phyloP scores from a whole-genome alignment of 1,284 basidiomycete genomes.

The Ustilago esculenta region DNA sequence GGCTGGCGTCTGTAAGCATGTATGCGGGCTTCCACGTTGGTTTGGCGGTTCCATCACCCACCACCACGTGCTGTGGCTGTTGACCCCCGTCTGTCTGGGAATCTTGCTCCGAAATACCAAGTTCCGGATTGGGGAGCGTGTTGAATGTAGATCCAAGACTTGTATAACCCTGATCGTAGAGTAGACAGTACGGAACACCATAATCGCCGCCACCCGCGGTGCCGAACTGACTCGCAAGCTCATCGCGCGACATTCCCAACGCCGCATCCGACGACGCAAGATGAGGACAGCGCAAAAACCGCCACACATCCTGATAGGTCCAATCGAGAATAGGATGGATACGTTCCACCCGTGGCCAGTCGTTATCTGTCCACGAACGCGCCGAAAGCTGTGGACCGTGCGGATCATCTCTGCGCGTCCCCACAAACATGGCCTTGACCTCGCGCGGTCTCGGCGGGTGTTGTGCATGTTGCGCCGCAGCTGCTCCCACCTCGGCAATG shows the following conservation, averaged over 20 bases:
- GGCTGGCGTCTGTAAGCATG: conserved; percentile 77
- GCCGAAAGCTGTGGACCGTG: conserved; percentile 73
- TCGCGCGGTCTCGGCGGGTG: too few species aligned
- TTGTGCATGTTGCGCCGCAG: background rate
- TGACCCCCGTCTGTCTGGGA: conserved; percentile 1
- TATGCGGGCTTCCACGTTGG: conserved; percentile 76
- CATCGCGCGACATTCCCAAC: conserved; percentile 52
- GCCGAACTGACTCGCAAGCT: conserved; percentile 10
- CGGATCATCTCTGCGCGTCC: conserved; percentile 86
- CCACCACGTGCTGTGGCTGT: background rate
- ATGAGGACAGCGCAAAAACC: conserved; percentile 78
- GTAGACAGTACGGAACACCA: conserved; percentile 75
- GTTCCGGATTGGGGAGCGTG: conserved; percentile 88
- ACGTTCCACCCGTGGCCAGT: conserved; percentile 88
- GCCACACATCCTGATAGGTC: conserved; percentile 89
- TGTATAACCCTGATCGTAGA: conserved; percentile 96
- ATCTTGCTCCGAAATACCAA: conserved; percentile 68
- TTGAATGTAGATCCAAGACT: conserved; percentile 94
- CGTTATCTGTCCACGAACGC: conserved; percentile 65
- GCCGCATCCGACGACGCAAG: conserved; percentile 69
- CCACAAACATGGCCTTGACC: conserved; percentile 83
- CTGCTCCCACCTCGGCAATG: background rate
- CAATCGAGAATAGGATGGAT: conserved; percentile 97
- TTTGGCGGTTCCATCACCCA: conserved; percentile 36
- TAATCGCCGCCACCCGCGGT: conserved; percentile 32